A percentile compares a stretch with the other conserved stretches of the same genome.
Conservation (phyloP, 306 rosid genomes). For the Canavalia ensiformis region DNA sequence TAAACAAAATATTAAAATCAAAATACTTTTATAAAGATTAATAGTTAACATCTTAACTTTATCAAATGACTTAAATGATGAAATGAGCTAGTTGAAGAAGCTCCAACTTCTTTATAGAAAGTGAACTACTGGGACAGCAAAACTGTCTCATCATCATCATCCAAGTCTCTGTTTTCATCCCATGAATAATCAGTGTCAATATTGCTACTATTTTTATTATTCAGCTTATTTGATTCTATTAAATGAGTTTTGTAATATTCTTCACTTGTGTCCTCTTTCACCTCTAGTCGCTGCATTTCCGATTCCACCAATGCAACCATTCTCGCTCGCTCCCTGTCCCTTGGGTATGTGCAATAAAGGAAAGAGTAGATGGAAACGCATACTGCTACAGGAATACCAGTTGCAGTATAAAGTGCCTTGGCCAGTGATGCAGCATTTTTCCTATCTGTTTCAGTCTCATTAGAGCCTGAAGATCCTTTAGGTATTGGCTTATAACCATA, state of each 20-base stretch:
- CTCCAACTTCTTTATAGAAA: background rate
- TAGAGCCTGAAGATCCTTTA: conserved; percentile 63
- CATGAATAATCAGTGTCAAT: conserved; percentile 43
- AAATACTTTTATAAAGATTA: no score
- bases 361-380: conserved; percentile 77
- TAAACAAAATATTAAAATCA: no score
- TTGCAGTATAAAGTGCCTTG: conserved; percentile 78
- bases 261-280: conserved; percentile 45
- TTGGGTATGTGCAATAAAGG: conserved; percentile 79
- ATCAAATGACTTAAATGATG: no score
- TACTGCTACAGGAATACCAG: conserved; percentile 72
- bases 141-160: conserved; percentile 56
- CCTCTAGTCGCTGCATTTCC: conserved; percentile 65
- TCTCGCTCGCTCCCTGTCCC: conserved; percentile 83
- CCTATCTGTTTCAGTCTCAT: conserved; percentile 68
- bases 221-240: conserved; percentile 43
- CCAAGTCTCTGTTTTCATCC: conserved; percentile 44
- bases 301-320: conserved; percentile 64
- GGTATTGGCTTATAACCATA: conserved; percentile 75
- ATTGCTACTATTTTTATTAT: conserved; percentile 39
- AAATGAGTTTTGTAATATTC: conserved; percentile 26
- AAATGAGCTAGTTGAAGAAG: no score
- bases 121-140: conserved; percentile 50
- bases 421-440: conserved; percentile 85
- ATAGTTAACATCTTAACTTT: no score